Percentiles rank a stretch among this genome's conserved stretches.
These are phyloP conservation scores for Fusarium nisikadoi DNA, from an alignment of 2,329 filamentous ascomycete species.

Conservation along the genomic window DNA sequence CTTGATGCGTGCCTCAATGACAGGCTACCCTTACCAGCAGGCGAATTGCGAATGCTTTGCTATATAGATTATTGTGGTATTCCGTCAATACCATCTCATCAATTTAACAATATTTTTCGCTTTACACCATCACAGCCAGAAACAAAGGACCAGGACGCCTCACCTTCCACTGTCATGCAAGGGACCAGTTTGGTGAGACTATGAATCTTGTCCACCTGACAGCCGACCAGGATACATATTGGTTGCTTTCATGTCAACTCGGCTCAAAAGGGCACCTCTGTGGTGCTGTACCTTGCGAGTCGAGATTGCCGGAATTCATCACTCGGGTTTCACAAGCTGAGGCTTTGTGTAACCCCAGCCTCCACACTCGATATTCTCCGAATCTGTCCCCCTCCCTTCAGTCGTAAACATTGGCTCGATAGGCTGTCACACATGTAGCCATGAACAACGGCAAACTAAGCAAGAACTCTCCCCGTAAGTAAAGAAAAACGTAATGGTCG, in stretches of 20 bases:
- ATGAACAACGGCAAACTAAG: neutral
- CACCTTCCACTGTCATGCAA: constrained; percentile 32
- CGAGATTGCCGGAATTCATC: constrained; percentile 16
- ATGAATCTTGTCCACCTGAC: constrained; percentile 22
- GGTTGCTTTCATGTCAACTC: constrained; percentile 11
- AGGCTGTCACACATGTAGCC: constrained; percentile 6
- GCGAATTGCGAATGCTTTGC: neutral
- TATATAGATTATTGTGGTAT: neutral
- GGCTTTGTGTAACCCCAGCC: constrained; percentile 24
- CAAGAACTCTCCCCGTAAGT: neutral
- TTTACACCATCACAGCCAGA: constrained; percentile 12
- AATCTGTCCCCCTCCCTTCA: constrained; percentile 10
- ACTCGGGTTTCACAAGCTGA: constrained; percentile 28
- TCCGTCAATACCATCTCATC: neutral
- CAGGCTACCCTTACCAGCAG: neutral
- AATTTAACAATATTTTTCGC: neutral
- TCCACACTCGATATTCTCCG: constrained; percentile 36
- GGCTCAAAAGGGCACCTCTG: constrained; percentile 21
- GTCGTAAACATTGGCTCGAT: neutral
- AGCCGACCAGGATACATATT: constrained; percentile 24
- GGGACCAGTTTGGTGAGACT: constrained; percentile 37
- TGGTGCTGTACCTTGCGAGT: constrained; percentile 13
- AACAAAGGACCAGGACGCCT: constrained; percentile 5
- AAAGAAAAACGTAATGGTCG: neutral
- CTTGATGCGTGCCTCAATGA: neutral